phyloP scores from a whole-genome alignment of 1,139 yeast species.

The Arxiozyma slooffiae region DNA sequence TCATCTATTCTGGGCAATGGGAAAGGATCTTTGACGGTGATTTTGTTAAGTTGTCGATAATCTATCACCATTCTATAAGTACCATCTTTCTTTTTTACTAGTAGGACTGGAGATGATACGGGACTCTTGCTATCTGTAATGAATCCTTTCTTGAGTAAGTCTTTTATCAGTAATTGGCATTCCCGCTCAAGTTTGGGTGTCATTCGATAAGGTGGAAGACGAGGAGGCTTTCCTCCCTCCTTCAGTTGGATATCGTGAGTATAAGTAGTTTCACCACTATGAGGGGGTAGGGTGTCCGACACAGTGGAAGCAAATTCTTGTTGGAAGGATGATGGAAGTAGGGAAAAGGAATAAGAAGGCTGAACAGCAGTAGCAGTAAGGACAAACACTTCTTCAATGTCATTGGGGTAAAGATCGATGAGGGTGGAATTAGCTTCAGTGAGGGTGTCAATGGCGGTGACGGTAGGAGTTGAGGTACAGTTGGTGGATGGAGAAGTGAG shows the following conservation, averaged over 20 bases:
- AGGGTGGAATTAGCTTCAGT: no score
- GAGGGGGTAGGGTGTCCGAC: conserved; percentile 1
- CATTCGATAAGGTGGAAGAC: conserved; percentile 7
- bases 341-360: no score
- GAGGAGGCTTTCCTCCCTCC: conserved; percentile 5
- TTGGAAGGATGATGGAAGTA: background rate
- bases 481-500: no score
- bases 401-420: no score
- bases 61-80: conserved; percentile 21
- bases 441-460: no score
- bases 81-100: conserved; percentile 21
- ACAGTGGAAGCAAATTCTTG: background rate
- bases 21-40: conserved; percentile 18
- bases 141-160: conserved; percentile 13
- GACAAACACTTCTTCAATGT: no score
- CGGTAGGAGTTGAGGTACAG: no score
- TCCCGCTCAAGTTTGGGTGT: conserved; percentile 6
- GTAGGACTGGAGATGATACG: conserved; percentile 16
- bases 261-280: background rate
- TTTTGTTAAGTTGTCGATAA: conserved; percentile 20
- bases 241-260: conserved; percentile 5
- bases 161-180: conserved; percentile 6
- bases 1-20: conserved; percentile 24
- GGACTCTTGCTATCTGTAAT: conserved; percentile 15
- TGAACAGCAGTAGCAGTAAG: no score